Percentiles rank a stretch among this genome's conserved stretches.
Conservation (phyloP, 176 grass and related monocot genomes). For the Hyparrhenia diplandra region DNA sequence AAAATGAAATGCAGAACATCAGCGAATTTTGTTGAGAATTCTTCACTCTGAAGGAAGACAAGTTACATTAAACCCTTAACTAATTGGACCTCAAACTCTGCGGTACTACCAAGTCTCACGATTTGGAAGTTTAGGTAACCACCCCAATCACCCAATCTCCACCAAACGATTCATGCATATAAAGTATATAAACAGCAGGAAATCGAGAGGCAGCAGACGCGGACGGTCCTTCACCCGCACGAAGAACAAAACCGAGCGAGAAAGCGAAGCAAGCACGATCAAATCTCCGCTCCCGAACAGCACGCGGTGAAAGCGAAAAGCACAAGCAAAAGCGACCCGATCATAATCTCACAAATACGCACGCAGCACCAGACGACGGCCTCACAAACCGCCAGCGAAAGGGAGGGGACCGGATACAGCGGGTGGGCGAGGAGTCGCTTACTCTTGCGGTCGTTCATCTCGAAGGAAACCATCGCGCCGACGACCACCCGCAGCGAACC, state of each 20-base stretch:
- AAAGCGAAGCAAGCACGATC: background rate
- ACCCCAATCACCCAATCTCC: background rate
- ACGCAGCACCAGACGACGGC: conserved; percentile 1
- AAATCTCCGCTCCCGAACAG: background rate
- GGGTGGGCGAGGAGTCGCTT: conserved; percentile 18
- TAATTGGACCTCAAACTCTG: background rate
- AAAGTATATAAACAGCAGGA: background rate
- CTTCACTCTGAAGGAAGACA: background rate
- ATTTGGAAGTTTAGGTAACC: background rate
- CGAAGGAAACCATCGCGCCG: conserved; percentile 74
- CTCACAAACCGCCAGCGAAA: conserved; percentile 5
- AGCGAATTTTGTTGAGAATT: background rate
- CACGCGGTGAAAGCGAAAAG: background rate
- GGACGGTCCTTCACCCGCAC: background rate
- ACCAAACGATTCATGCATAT: background rate
- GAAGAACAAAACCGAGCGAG: background rate
- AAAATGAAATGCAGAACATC: background rate
- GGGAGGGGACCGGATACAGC: background rate
- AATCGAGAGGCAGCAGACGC: background rate
- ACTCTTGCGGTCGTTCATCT: conserved; percentile 79
- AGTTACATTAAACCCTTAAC: background rate
- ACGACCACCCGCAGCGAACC: background rate
- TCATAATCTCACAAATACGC: background rate
- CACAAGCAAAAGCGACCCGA: background rate
- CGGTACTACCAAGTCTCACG: background rate